Evolutionary conservation across 768 basidiomycete genomes (phyloP), one percentile per base, ranked within the genome.

Genomic region (Mrakia blollopis): DNA sequence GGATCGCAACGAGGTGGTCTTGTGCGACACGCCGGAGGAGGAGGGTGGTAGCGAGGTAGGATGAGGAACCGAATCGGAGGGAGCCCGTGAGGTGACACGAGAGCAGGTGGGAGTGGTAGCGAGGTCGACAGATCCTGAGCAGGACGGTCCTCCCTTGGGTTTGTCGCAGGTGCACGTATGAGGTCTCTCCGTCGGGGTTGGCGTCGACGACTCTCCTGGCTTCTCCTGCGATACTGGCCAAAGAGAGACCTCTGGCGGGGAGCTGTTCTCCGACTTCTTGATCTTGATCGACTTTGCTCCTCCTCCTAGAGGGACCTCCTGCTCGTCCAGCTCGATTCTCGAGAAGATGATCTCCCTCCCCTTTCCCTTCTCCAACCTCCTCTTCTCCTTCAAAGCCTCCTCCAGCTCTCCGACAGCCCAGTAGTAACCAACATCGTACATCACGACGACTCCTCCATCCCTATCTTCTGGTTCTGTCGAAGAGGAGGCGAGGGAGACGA

Each of bases 361-460:
- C 54, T 77, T 77, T 21, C 76, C 77, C 61, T 74, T 78, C 13
- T 44, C 68, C 28, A 32, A 21, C 18, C 37, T 32, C 21, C 63
- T 61, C 25, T 37, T 50, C 47, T 54, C 71, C 18, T 30, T 54
- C 9, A 72, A 57, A 18, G 69, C 77, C 28, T 35, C 18, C 57
- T 78, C 67, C 21, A 78, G 68, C 30, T 70, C 73, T 3, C 25
- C 57, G 6, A 74, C 28, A 3, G 84, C 81, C 83, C 93, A 89
- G 4, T 90, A 86, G 81, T 91, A 94, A 0, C 86, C 89, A 1
- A 96, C 92, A 78, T 98, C 92, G 81, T 90, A 89, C 32, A 88
- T 87, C 25, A 98, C 82, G 8, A 91, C 79, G 3, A 91, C 83
- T 5, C 84, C 82, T n/a, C 83, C 79, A 35, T 71, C 75, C 35